Evolutionary conservation across 768 basidiomycete genomes (phyloP).

Genomic region (Tricholoma matsutake): DNA sequence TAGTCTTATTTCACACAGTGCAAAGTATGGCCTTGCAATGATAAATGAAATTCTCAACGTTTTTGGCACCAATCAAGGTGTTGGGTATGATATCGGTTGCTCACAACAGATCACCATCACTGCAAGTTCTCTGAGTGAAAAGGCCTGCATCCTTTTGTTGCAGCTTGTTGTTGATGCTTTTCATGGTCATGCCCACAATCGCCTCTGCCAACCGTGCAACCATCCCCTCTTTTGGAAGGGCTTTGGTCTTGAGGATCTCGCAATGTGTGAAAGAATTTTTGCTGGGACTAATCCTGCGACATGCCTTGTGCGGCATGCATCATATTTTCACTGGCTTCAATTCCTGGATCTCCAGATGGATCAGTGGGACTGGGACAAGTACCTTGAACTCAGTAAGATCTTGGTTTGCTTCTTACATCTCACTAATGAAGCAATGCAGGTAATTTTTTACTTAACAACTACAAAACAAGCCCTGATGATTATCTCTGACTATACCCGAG

Average conservation of each 20-base stretch:
- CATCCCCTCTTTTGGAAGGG: not conserved
- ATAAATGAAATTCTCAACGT: not conserved
- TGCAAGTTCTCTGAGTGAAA: too few species aligned
- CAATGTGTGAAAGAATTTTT: not conserved
- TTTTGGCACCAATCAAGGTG: not conserved
- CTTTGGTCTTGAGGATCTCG: too few species aligned
- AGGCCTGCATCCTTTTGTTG: not conserved
- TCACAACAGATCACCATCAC: not conserved
- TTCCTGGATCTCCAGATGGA: too few species aligned
- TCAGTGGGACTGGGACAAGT: too few species aligned
- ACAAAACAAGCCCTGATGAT: too few species aligned
- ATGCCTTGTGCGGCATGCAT: not conserved
- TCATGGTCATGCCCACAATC: too few species aligned
- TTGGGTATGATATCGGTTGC: not conserved
- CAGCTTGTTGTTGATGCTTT: not conserved
- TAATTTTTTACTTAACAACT: too few species aligned
- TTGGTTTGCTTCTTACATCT: too few species aligned
- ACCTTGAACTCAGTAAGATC: too few species aligned
- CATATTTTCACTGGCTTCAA: too few species aligned
- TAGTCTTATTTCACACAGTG: not conserved
- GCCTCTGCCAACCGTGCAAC: not conserved
- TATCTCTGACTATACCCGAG: too few species aligned
- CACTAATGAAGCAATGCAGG: too few species aligned
- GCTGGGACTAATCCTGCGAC: not conserved
- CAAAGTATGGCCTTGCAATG: not conserved